These are phyloP conservation scores for Tolypocladium tropicale DNA, from an alignment of 2,329 filamentous ascomycete species.

Conservation along the genomic window DNA sequence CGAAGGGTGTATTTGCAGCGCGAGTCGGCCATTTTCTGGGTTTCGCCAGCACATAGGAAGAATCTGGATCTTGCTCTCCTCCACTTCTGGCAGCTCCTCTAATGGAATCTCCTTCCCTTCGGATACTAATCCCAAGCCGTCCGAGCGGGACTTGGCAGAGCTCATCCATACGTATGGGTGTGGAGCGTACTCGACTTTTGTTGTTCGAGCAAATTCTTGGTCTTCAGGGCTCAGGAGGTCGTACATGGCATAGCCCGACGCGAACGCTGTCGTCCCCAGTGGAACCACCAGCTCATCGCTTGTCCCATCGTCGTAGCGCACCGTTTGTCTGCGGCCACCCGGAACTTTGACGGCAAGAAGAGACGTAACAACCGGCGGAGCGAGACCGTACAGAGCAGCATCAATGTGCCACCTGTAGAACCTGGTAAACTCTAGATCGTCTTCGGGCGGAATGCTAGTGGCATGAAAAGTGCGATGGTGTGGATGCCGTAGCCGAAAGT, in stretches of 20 bases:
- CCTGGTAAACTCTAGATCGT: not conserved
- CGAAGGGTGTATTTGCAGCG: not conserved
- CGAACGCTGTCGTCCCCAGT: not conserved
- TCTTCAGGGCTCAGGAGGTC: not conserved
- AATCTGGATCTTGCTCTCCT: not conserved
- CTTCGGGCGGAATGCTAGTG: not conserved
- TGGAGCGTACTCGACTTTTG: not conserved
- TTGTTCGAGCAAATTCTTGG: not conserved
- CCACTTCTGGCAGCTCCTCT: not conserved
- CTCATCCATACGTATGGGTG: not conserved
- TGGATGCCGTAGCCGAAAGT: not conserved
- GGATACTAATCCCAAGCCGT: not conserved
- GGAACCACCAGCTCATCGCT: not conserved
- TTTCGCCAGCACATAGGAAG: not conserved
- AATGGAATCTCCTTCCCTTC: not conserved
- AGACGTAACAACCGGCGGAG: not conserved
- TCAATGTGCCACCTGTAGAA: not conserved
- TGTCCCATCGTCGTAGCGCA: not conserved
- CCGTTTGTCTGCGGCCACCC: not conserved
- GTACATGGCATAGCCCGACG: not conserved
- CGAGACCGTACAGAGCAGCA: not conserved
- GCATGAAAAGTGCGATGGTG: not conserved
- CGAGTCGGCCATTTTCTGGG: not conserved
- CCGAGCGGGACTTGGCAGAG: not conserved
- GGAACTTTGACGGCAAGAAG: not conserved